phyloP scores from a whole-genome alignment of 176 grass and related monocot genomes.

The Alloteropsis semialata region DNA sequence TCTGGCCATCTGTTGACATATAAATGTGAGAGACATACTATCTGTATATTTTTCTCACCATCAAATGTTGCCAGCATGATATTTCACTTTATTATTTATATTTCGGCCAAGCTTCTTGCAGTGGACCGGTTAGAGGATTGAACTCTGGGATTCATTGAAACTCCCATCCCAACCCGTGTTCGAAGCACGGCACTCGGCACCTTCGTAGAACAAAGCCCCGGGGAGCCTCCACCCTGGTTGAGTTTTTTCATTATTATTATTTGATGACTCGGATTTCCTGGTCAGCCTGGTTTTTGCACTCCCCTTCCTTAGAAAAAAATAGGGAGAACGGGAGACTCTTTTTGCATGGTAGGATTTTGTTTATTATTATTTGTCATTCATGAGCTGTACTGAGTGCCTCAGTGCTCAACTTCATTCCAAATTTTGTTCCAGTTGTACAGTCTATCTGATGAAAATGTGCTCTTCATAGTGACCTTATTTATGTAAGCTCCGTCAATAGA shows the following conservation, averaged over 20 bases:
- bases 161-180: neutral
- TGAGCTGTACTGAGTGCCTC: slow-evolving; percentile 12
- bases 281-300: neutral
- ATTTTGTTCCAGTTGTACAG: neutral
- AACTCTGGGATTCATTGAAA: neutral
- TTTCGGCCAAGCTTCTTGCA: neutral
- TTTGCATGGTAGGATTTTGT: neutral
- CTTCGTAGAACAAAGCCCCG: too few relatives aligned
- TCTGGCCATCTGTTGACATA: slow-evolving; percentile 13
- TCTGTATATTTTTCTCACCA: neutral
- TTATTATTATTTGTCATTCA: neutral
- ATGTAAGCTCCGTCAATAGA: neutral
- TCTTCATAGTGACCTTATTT: neutral
- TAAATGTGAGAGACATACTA: neutral
- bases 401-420: neutral
- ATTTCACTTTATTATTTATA: neutral
- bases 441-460: neutral
- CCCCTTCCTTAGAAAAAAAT: neutral
- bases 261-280: neutral
- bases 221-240: too few relatives aligned
- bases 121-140: neutral
- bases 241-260: neutral
- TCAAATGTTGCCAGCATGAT: neutral
- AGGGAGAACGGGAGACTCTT: neutral
- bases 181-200: too few relatives aligned